These are phyloP conservation scores for Solanum etuberosum DNA, from an alignment of 257 asterid species.

Conservation along the genomic window DNA sequence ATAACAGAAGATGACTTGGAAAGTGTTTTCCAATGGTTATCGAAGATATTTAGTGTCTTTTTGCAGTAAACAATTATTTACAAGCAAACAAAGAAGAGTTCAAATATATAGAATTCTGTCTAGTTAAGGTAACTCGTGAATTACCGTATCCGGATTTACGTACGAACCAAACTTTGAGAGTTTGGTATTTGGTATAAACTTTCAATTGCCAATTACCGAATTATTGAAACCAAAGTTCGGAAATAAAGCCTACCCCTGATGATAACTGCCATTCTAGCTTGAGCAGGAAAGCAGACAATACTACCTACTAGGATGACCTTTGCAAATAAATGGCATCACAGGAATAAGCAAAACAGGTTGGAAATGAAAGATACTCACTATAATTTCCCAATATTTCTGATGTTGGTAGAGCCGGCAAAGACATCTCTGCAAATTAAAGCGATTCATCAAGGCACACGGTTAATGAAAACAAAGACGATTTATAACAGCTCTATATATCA, in stretches of 20 bases:
- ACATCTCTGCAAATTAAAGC: conserved; percentile 67
- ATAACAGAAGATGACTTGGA: background rate
- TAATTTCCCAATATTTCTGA: conserved; percentile 43
- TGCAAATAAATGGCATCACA: background rate
- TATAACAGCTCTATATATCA: background rate
- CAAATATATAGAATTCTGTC: background rate
- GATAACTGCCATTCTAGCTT: background rate
- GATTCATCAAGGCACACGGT: background rate
- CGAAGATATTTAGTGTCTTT: background rate
- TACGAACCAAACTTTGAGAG: background rate
- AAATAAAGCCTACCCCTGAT: background rate
- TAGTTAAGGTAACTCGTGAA: background rate
- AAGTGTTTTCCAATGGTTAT: background rate
- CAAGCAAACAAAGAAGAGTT: background rate
- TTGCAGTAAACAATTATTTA: background rate
- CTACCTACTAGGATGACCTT: background rate
- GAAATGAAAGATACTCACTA: conserved; percentile 25
- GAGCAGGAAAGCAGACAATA: background rate
- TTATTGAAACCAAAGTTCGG: background rate
- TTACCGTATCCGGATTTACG: background rate
- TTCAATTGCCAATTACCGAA: background rate
- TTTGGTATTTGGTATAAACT: background rate
- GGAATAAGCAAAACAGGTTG: background rate
- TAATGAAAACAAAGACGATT: background rate
- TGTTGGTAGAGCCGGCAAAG: conserved; percentile 90